Evolutionary conservation across 192 early-diverging fungal species (phyloP).

Genomic region (Mycoemilia scoparia): DNA sequence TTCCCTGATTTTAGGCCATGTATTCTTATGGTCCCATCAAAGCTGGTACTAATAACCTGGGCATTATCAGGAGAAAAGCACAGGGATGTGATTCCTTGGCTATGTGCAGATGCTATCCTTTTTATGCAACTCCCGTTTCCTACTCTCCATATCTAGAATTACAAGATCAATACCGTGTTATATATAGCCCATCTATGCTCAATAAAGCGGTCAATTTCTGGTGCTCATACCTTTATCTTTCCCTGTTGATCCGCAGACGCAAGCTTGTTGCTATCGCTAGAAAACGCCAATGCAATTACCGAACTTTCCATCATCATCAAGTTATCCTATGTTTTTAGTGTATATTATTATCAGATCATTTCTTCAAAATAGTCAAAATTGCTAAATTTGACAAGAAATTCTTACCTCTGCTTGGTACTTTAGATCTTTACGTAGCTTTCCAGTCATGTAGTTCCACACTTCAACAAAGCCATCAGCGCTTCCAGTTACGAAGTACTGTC

Average conservation of each 20-base stretch:
- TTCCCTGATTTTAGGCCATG: constrained; percentile 90
- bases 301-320: constrained; percentile 84
- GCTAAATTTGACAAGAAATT: constrained; percentile 1
- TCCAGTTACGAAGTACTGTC: constrained; percentile 71
- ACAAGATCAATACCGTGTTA: constrained; percentile 3
- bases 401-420: constrained; percentile 77
- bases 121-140: constrained; percentile 50
- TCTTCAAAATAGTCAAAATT: constrained; percentile 1
- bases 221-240: constrained; percentile 48
- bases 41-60: constrained; percentile 63
- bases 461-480: constrained; percentile 90
- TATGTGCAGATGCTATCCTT: constrained; percentile 66
- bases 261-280: constrained; percentile 48
- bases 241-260: constrained; percentile 76
- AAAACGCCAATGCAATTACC: constrained; percentile 60
- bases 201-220: too few relatives aligned
- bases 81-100: constrained; percentile 62
- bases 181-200: too few relatives aligned
- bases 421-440: constrained; percentile 73
- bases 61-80: constrained; percentile 59
- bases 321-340: constrained; percentile 1
- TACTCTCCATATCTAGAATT: too few relatives aligned
- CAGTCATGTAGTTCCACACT: constrained; percentile 84
- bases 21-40: constrained; percentile 59
- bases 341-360: neutral